Evolutionary conservation across 805 yeast species (phyloP).

Genomic region (Sungouiozyma intestinalis): DNA sequence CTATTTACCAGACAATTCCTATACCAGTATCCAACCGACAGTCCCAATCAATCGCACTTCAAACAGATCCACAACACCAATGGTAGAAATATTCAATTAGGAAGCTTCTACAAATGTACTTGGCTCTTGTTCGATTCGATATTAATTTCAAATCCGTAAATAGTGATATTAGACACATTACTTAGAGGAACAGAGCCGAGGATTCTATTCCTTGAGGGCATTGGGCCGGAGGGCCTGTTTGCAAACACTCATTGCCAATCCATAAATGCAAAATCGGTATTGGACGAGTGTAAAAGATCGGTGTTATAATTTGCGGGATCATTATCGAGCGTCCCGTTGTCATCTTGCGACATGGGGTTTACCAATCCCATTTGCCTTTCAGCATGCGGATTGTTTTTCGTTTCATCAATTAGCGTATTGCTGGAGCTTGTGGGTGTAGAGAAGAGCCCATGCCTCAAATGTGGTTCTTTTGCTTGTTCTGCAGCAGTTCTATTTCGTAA

Average conservation of each 20-base stretch:
- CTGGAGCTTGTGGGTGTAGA: neutral
- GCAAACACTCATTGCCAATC: constrained; percentile 18
- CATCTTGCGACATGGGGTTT: neutral
- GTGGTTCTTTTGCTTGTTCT: constrained; percentile 2
- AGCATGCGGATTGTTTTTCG: neutral
- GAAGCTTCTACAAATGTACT: neutral
- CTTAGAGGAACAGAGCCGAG: no score
- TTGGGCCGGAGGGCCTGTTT: no score
- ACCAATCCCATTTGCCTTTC: neutral
- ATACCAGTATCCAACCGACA: no score
- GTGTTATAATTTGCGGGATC: neutral
- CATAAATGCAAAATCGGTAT: constrained; percentile 19
- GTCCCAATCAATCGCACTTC: no score
- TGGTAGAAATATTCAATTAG: neutral
- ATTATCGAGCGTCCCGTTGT: no score
- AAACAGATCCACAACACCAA: no score
- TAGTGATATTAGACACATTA: no score
- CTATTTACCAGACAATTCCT: no score
- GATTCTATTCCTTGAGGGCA: no score
- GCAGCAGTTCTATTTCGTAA: constrained; percentile 3
- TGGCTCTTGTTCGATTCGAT: neutral
- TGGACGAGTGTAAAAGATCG: constrained; percentile 15
- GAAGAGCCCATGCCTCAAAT: neutral
- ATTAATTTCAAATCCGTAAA: no score
- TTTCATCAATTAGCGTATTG: neutral